These are phyloP conservation scores for Austroboletus festivus DNA, from an alignment of 768 basidiomycete genomes.

Conservation along the genomic window DNA sequence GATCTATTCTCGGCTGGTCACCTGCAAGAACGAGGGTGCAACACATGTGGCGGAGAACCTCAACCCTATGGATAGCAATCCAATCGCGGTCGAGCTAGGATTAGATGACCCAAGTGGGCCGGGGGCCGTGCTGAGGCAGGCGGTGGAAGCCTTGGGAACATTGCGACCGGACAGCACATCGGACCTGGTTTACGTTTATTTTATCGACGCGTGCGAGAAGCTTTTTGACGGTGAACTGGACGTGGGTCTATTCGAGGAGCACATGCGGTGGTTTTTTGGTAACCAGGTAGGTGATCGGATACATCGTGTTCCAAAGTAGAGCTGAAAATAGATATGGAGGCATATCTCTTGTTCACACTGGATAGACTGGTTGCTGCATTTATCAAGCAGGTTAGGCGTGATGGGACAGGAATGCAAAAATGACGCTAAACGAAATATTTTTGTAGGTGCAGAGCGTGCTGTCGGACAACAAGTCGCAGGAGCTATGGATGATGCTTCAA, in stretches of 20 bases:
- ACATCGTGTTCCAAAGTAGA: background rate
- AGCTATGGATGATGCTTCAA: slow-evolving; percentile 75
- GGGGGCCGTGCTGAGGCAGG: slow-evolving; percentile 61
- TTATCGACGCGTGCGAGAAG: slow-evolving; percentile 89
- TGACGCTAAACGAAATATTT: slow-evolving; percentile 1
- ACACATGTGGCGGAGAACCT: slow-evolving; percentile 67
- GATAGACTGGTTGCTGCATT: slow-evolving; percentile 89
- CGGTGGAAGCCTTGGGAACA: slow-evolving; percentile 57
- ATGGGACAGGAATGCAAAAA: background rate
- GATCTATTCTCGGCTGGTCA: slow-evolving; percentile 81
- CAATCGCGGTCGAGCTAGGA: slow-evolving; percentile 78
- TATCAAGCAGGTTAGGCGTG: slow-evolving; percentile 75
- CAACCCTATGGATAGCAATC: slow-evolving; percentile 67
- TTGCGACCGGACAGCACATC: slow-evolving; percentile 43
- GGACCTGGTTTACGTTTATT: slow-evolving; percentile 82
- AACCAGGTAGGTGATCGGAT: slow-evolving; percentile 56
- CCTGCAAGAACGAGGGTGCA: slow-evolving; percentile 80
- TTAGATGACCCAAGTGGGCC: slow-evolving; percentile 81
- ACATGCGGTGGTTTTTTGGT: slow-evolving; percentile 92
- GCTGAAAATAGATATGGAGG: slow-evolving; percentile 48
- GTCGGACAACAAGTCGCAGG: slow-evolving; percentile 82
- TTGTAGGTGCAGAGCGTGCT: slow-evolving; percentile 83
- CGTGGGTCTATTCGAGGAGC: slow-evolving; percentile 89
- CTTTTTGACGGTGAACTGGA: slow-evolving; percentile 93
- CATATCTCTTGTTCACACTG: slow-evolving; percentile 88